These are phyloP conservation scores for Hydnomerulius pinastri DNA, from an alignment of 768 basidiomycete genomes.

Conservation along the genomic window DNA sequence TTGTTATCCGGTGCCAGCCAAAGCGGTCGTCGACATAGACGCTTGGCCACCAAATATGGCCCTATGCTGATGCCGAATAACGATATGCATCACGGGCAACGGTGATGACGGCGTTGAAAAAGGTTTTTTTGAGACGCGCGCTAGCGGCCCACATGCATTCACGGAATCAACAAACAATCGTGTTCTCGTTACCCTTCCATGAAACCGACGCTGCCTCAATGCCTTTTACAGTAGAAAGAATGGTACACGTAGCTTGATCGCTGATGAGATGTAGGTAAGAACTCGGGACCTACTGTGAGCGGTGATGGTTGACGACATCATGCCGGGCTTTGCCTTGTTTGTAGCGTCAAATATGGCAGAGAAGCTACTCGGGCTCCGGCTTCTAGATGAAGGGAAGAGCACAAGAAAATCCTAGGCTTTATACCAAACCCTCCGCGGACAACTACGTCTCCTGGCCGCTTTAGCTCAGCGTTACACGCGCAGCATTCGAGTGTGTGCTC, in stretches of 20 bases:
- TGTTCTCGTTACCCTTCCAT: neutral
- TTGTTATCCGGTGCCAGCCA: neutral
- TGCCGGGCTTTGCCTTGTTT: constrained; percentile 1
- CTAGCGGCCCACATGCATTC: neutral
- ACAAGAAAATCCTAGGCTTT: neutral
- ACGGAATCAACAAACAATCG: neutral
- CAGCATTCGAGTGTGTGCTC: too few species aligned
- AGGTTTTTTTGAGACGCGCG: neutral
- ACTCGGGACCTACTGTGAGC: neutral
- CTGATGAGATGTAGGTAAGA: neutral
- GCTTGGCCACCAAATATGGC: neutral
- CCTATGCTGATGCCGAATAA: neutral
- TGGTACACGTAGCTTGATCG: neutral
- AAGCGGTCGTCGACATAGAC: neutral
- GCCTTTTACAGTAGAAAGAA: neutral
- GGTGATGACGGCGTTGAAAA: neutral
- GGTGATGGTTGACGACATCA: constrained; percentile 11
- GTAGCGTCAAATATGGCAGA: constrained; percentile 9
- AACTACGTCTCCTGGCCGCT: constrained; percentile 1
- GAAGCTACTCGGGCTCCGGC: constrained; percentile 9
- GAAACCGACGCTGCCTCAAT: neutral
- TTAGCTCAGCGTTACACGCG: neutral
- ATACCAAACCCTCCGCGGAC: constrained; percentile 28
- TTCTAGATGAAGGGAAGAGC: constrained; percentile 14
- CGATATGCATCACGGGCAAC: neutral